Conservation (phyloP, 495 filamentous ascomycete genomes). For the Lophium mytilinum region DNA sequence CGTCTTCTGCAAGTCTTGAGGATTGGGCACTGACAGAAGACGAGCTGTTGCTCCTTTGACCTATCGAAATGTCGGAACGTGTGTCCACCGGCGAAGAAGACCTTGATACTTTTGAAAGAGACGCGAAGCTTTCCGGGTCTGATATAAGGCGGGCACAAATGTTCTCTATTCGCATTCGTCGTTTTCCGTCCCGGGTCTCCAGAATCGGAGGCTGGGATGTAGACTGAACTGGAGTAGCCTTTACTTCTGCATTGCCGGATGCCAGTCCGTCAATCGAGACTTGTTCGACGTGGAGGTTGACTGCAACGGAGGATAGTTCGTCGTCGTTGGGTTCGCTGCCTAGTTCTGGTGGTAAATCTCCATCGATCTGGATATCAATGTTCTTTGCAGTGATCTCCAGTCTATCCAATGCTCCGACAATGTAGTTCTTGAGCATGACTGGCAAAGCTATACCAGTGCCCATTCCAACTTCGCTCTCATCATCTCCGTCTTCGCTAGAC, state of each 20-base stretch:
- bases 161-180: constrained; percentile 18
- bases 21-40: background rate
- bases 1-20: background rate
- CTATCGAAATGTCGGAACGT: constrained; percentile 11
- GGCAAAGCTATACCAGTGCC: constrained; percentile 69
- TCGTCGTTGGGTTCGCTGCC: background rate
- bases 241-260: constrained; percentile 7
- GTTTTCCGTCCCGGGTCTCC: constrained; percentile 8
- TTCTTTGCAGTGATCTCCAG: constrained; percentile 59
- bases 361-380: constrained; percentile 40
- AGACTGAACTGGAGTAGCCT: background rate
- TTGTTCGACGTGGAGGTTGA: constrained; percentile 21
- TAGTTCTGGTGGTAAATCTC: constrained; percentile 8
- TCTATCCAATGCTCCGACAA: constrained; percentile 76
- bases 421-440: constrained; percentile 68
- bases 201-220: background rate
- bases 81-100: constrained; percentile 16
- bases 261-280: constrained; percentile 19
- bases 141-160: constrained; percentile 23
- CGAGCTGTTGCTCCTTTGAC: background rate
- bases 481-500: constrained; percentile 49
- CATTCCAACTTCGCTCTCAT: constrained; percentile 58
- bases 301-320: constrained; percentile 5
- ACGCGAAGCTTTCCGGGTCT: constrained; percentile 18
- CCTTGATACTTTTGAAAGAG: constrained; percentile 15